phyloP scores from a whole-genome alignment of 148 eudicot genomes.

The Nepenthes mirabilis region DNA sequence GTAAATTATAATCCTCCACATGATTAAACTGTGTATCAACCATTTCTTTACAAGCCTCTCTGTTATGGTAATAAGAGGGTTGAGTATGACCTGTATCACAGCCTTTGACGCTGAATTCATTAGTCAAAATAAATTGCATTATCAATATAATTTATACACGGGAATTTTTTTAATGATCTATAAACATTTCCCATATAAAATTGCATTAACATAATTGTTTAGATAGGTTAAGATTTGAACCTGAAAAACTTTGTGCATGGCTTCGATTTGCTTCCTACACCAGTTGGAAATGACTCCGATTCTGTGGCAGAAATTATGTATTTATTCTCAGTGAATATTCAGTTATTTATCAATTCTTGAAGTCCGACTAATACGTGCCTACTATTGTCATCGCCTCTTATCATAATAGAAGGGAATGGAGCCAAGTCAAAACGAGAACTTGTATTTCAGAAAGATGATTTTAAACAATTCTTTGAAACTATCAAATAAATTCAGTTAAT shows the following conservation, averaged over 20 bases:
- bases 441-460: too few relatives aligned
- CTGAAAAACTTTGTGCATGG: slow-evolving; percentile 99
- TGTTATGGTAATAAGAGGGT: slow-evolving; percentile 27
- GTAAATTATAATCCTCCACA: slow-evolving; percentile 6
- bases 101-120: slow-evolving; percentile 43
- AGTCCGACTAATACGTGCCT: too few relatives aligned
- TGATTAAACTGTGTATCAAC: slow-evolving; percentile 20
- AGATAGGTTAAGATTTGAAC: slow-evolving; percentile 62
- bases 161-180: slow-evolving; percentile 12
- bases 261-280: slow-evolving; percentile 99
- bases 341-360: slow-evolving; percentile 12
- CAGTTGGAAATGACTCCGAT: slow-evolving; percentile 66
- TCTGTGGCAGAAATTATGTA: slow-evolving; percentile 81
- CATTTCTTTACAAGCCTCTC: slow-evolving; percentile 33
- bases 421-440: too few relatives aligned
- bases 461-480: too few relatives aligned
- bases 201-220: slow-evolving; percentile 21
- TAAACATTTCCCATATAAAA: slow-evolving; percentile 2
- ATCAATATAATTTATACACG: slow-evolving; percentile 11
- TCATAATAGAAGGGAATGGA: too few relatives aligned
- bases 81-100: slow-evolving; percentile 52
- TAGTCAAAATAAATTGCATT: slow-evolving; percentile 34
- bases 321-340: slow-evolving; percentile 16
- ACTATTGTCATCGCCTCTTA: too few relatives aligned
- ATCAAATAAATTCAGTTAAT: too few relatives aligned